These are phyloP conservation scores for Camillea tinctor DNA, from an alignment of 2,329 filamentous ascomycete genomes.

Conservation along the genomic window DNA sequence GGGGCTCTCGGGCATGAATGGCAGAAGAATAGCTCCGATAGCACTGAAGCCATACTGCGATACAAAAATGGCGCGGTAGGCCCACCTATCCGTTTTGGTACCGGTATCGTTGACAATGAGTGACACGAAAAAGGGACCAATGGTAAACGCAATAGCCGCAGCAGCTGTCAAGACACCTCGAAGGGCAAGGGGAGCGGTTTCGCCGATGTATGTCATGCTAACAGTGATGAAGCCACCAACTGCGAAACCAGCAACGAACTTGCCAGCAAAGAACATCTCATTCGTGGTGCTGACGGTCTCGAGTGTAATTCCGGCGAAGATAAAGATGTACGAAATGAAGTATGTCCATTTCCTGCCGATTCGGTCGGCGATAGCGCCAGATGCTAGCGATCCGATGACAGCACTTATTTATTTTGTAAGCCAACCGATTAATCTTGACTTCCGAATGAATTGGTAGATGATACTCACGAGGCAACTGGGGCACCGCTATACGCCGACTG, in stretches of 20 bases:
- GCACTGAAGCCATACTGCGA: background rate
- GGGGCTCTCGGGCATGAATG: background rate
- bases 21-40: background rate
- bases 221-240: background rate
- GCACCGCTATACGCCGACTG: background rate
- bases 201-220: background rate
- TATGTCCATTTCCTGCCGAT: background rate
- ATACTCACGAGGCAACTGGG: background rate
- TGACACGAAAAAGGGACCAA: background rate
- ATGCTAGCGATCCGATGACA: background rate
- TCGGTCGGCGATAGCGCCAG: background rate
- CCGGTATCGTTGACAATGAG: background rate
- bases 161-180: background rate
- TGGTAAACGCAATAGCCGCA: background rate
- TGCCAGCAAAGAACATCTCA: background rate
- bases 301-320: background rate
- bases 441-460: background rate
- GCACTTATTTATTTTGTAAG: background rate
- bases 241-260: background rate
- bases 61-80: background rate
- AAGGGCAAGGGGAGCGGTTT: background rate
- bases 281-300: background rate
- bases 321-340: background rate
- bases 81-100: background rate
- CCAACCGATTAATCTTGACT: background rate